Evolutionary conservation across 2,329 filamentous ascomycete genomes (phyloP), one percentile per base, ranked within the genome.

Genomic region (Fusarium transvaalense): DNA sequence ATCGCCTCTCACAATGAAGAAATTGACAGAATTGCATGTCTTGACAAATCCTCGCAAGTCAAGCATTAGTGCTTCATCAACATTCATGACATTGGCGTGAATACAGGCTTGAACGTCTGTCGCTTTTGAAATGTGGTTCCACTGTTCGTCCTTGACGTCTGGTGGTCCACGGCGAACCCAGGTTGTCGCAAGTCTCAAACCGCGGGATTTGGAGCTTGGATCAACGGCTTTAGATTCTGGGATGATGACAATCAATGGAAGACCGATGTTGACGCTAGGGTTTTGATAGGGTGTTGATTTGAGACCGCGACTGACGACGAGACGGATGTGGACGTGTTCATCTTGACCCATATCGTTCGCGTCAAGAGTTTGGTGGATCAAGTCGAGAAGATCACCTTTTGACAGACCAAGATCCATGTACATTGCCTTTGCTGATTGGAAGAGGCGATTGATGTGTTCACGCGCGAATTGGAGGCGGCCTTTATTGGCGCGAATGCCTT

Each of bases 401-500:
- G 48, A 63, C 0, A 63, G 25, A 0, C 60, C 58, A 1, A 63
- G 60, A 2, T 63, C 42, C 60, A 63, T 63, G 0, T 63, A 42
- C 60, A 63, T 63, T 3, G 60, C 60, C 0, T 63, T 63, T 0
- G 60, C 50, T 1, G 60, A 63, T 12, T 63, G 60, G 4, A 48
- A 63, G 1, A 63, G 17, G 0, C 60, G 58, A 2, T 56, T 57
- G 0, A 63, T 63, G 0, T 63, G 60, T 3, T 63, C 60, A 8
- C 23, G 32, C 0, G 60, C 60, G 0, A 63, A 63, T 0, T 63
- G 60, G 0, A 63, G 48, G 0, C 58, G 42, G 5, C 60, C 58
- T 4, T 63, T 63, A 25, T 63, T 63, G 3, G 60, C 60, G 17
- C 60, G 60, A 0, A 63, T 63, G 0, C 60, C 60, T 9, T 63